phyloP scores from a whole-genome alignment of 2,329 filamentous ascomycete species.

The Fusarium buxicola region DNA sequence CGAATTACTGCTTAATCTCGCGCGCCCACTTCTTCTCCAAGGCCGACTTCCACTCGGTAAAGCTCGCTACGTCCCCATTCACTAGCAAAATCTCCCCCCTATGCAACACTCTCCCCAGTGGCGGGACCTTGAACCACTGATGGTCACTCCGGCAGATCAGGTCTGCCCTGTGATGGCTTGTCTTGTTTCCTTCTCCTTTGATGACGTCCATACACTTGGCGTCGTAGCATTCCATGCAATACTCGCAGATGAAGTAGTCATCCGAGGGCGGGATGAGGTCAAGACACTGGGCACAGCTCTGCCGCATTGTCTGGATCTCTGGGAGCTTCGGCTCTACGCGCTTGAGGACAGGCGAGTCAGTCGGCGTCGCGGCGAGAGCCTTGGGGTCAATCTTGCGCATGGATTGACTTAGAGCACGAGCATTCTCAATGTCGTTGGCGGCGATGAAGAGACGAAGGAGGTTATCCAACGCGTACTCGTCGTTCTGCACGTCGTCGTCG shows the following conservation, averaged over 20 bases:
- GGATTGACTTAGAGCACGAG: slow-evolving; percentile 53
- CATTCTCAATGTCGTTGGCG: slow-evolving; percentile 52
- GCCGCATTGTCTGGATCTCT: slow-evolving; percentile 49
- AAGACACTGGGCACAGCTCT: slow-evolving; percentile 55
- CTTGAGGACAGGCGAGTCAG: slow-evolving; percentile 46
- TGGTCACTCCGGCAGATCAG: slow-evolving; percentile 53
- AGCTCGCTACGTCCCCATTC: slow-evolving; percentile 48
- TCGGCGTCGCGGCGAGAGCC: slow-evolving; percentile 44
- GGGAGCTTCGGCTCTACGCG: slow-evolving; percentile 53
- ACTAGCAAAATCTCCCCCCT: slow-evolving; percentile 54
- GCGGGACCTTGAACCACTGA: slow-evolving; percentile 54
- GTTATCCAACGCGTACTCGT: slow-evolving; percentile 57
- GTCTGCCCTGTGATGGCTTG: slow-evolving; percentile 44
- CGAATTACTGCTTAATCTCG: background rate
- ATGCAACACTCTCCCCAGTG: slow-evolving; percentile 50
- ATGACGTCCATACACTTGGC: slow-evolving; percentile 50
- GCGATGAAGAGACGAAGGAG: slow-evolving; percentile 55
- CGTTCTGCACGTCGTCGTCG: slow-evolving; percentile 56
- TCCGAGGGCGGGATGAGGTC: slow-evolving; percentile 48
- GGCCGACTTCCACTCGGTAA: slow-evolving; percentile 52
- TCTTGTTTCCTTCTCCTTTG: slow-evolving; percentile 47
- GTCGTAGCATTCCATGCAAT: slow-evolving; percentile 56
- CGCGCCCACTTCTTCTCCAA: slow-evolving; percentile 49
- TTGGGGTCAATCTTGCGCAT: slow-evolving; percentile 52
- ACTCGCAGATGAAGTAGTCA: slow-evolving; percentile 52